These are phyloP conservation scores for Reticulascus tulasneorum DNA, from an alignment of 2,329 filamentous ascomycete species.

Conservation along the genomic window DNA sequence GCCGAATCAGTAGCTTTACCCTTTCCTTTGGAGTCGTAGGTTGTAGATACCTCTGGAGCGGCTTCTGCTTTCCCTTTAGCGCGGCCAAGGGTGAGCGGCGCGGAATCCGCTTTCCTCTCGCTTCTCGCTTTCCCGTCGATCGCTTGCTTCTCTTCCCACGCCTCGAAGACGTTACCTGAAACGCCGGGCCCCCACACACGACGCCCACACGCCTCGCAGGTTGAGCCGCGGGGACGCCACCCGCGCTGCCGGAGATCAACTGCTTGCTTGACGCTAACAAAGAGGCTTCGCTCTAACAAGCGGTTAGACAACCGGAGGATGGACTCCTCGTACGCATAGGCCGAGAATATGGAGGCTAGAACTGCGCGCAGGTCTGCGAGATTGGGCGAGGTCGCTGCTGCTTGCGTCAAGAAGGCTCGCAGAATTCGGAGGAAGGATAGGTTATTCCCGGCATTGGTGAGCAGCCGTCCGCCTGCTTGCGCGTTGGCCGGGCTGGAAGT, in stretches of 20 bases:
- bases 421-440: conserved; percentile 85
- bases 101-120: conserved; percentile 33
- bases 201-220: conserved; percentile 80
- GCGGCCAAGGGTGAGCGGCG: conserved; percentile 32
- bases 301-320: conserved; percentile 81
- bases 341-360: conserved; percentile 84
- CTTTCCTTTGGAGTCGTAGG: conserved; percentile 46
- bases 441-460: conserved; percentile 45
- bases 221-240: conserved; percentile 82
- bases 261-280: conserved; percentile 74
- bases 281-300: conserved; percentile 84
- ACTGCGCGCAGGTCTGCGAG: conserved; percentile 83
- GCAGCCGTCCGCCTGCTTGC: conserved; percentile 27
- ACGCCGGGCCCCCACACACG: conserved; percentile 88
- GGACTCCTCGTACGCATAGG: conserved; percentile 92
- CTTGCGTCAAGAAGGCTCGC: conserved; percentile 80
- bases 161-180: conserved; percentile 70
- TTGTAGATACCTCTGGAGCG: conserved; percentile 17
- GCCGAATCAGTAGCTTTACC: conserved; percentile 53
- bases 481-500: conserved; percentile 52
- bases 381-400: conserved; percentile 76
- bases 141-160: conserved; percentile 66
- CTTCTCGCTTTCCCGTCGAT: conserved; percentile 42
- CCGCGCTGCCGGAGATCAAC: conserved; percentile 74
- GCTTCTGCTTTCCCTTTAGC: conserved; percentile 37